Evolutionary conservation across 2,329 filamentous ascomycete genomes (phyloP).

Genomic region (Xylariomycetidae sp.): DNA sequence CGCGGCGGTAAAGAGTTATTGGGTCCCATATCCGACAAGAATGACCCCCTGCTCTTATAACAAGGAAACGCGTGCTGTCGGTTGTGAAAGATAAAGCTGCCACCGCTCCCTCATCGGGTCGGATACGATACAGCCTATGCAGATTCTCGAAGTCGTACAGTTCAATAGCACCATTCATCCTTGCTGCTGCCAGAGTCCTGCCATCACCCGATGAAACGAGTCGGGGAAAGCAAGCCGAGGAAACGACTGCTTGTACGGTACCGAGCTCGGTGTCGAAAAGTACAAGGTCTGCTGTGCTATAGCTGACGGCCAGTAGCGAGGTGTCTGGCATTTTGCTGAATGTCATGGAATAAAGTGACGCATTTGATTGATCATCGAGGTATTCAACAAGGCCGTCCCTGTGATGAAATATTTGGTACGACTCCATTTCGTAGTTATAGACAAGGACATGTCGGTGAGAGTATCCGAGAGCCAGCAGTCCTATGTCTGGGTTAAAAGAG

Average conservation of each 20-base stretch:
- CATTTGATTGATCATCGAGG: conserved; percentile 1
- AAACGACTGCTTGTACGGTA: not conserved
- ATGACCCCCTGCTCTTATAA: conserved; percentile 2
- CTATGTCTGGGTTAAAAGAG: conserved; percentile 3
- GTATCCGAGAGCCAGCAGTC: conserved; percentile 2
- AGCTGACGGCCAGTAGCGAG: conserved; percentile 3
- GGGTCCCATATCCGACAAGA: conserved; percentile 5
- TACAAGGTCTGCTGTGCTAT: conserved; percentile 4
- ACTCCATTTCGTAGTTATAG: conserved; percentile 2
- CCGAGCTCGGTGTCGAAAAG: conserved; percentile 5
- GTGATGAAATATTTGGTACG: conserved; percentile 2
- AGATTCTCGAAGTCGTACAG: conserved; percentile 7
- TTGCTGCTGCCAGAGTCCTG: not conserved
- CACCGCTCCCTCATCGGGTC: conserved; percentile 2
- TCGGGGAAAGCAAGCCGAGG: not conserved
- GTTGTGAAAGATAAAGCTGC: not conserved
- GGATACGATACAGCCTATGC: conserved; percentile 5
- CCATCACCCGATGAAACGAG: conserved; percentile 3
- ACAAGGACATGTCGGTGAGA: not conserved
- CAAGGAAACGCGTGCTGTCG: conserved; percentile 5
- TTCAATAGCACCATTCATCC: conserved; percentile 4
- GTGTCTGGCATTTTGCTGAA: conserved; percentile 4
- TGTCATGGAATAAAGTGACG: conserved; percentile 1
- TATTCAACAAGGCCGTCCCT: conserved; percentile 1
- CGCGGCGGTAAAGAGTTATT: conserved; percentile 2